phyloP scores from a whole-genome alignment of 148 eudicot species.

The Vaccinium vitisidaea region DNA sequence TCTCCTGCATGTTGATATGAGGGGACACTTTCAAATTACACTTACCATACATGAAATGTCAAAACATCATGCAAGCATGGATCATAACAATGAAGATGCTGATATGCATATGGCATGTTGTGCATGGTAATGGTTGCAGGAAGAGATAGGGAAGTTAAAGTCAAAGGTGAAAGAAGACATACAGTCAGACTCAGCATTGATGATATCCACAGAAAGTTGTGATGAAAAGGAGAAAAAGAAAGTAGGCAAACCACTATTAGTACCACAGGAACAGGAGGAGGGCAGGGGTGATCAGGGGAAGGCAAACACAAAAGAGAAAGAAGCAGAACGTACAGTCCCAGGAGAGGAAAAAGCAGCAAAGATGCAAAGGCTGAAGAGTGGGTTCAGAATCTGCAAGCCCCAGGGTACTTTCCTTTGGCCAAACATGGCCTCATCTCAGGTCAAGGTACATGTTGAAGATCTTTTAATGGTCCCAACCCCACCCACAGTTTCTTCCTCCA shows the following conservation, averaged over 20 bases:
- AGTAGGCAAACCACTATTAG: not conserved
- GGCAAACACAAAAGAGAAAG: not conserved
- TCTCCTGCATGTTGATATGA: not conserved
- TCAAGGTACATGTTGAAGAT: slow-evolving; percentile 52
- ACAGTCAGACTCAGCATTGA: not conserved
- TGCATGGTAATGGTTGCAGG: not conserved
- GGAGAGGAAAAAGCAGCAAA: not conserved
- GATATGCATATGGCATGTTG: not conserved
- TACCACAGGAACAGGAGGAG: not conserved
- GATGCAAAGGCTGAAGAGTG: slow-evolving; percentile 50
- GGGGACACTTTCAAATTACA: not conserved
- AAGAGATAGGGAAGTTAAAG: not conserved
- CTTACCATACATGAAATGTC: not conserved
- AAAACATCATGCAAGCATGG: not conserved
- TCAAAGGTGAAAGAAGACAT: not conserved
- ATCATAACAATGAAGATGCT: not conserved
- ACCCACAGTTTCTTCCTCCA: slow-evolving; percentile 52
- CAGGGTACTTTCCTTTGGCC: slow-evolving; percentile 87
- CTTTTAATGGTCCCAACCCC: slow-evolving; percentile 52
- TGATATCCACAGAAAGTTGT: not conserved
- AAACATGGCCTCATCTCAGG: slow-evolving; percentile 34
- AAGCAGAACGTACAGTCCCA: not conserved
- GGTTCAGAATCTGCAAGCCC: slow-evolving; percentile 89
- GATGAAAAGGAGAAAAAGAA: not conserved
- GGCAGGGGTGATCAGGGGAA: not conserved